Evolutionary conservation across 495 filamentous ascomycete species (phyloP), one percentile per base, ranked within the genome.

Genomic region (Polyplosphaeria fusca): DNA sequence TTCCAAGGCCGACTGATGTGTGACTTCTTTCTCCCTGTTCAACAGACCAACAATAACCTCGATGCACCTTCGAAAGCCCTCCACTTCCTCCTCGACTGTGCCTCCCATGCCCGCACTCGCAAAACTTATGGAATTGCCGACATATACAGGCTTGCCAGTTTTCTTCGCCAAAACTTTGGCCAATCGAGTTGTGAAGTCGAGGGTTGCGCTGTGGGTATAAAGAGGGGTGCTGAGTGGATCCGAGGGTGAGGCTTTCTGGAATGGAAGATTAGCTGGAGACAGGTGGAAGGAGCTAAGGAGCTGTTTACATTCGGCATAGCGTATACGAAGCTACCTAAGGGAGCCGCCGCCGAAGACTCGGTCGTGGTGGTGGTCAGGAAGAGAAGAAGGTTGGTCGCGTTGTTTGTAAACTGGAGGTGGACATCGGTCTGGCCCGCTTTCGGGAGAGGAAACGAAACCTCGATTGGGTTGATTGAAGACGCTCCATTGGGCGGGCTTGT

Each of bases 21-120:
- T 35, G 7, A 14, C 26, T 13, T 48, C 51, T 26, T 47, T 46
- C 32, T 51, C 59, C 66, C 47, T 69, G 20, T 60, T 76, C 59
- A 89, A 69, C 56, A 79, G 78, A n/a, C 73, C 68, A 64, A 87
- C 73, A 12, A 92, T 76, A 42, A 86, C 76, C 45, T 87, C 80
- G 47, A 90, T 83, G 49, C 90, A 81, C 61, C 78, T 78, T 55
- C 76, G 80, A 49, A 96, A 79, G 1, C 86, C 91, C 64, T 93
- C 90, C 86, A 96, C 88, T 72, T 96, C 92, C 74, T 97, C 92
- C 66, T 94, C 89, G n/a, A 91, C 82, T 9, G 79, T 82, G 20
- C 87, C 82, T 0, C 86, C 87, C 39, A 89, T 77, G 5, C 79
- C 84, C 0, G 81, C 79, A 63, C 80, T 86, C 40, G 76, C 72